Base-by-base conservation (phyloP, 371 early-diverging fungal species). In the Coemansia sp. region DNA sequence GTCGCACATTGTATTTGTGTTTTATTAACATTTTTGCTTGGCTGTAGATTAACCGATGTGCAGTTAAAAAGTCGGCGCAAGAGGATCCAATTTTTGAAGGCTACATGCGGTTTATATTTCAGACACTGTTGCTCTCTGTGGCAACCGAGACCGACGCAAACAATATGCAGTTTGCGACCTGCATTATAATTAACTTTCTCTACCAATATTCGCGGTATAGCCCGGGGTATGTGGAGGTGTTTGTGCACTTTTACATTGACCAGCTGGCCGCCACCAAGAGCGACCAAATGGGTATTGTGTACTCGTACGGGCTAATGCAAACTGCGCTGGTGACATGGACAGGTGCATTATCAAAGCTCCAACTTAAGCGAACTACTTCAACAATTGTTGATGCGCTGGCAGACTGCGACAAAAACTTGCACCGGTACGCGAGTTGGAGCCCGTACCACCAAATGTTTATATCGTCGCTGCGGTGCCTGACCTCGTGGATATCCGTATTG, bases 391-490 rank as follows among this genome's bases (percentile, higher is more conserved):
- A 51, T 26, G 62, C 59, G 3, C 50, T 74, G 26, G 23, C 65
- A 0, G 26, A 54, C 23, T 77, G 78, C 59, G 78, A 77, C 48
- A 28, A 42, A 5, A 42, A 62, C n/a, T 52, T 77, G 20, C 39
- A 48, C 12, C 65, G 62, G 0, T 62, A 68, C 30, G 42, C 54
- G 5, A 42, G 59, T 23, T 77, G 78, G 78, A 47, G 56, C 21
- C 69, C 54, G 44, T 77, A 72, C 51, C 78, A 77, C 18, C 78
- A 77, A 39, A 23, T 65, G 28, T 74, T 77, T 52, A 77, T 77
- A 16, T 47, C 59, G 1, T 73, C 78, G 11, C 47, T 77, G 26
- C 73, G 65, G 42, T 77, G 78, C 30, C 63, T 77, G 4, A 62
- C 54, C 26, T 58, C 52, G 9, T 77, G 78, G 78, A 28, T 69